These are phyloP conservation scores for Phaseolus lunatus DNA, from an alignment of 306 rosid genomes.

Conservation along the genomic window DNA sequence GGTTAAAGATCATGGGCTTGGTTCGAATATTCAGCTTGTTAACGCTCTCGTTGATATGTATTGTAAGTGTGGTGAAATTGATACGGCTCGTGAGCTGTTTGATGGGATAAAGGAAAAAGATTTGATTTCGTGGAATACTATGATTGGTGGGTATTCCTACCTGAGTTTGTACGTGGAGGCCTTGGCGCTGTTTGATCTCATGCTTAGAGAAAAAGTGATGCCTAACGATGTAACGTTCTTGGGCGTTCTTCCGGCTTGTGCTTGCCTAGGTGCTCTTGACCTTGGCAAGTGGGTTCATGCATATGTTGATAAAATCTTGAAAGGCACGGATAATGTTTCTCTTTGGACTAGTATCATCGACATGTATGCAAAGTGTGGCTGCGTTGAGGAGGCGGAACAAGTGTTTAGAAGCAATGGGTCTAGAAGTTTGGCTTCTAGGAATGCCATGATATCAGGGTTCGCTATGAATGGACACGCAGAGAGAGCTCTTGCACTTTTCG, in stretches of 20 bases:
- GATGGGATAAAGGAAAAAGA: constrained; percentile 66
- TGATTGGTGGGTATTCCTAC: constrained; percentile 77
- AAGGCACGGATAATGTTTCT: constrained; percentile 51
- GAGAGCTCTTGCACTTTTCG: constrained; percentile 63
- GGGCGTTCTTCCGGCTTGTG: constrained; percentile 76
- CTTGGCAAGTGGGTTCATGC: constrained; percentile 93
- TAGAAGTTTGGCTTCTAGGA: constrained; percentile 77
- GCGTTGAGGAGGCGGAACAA: constrained; percentile 68
- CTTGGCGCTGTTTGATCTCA: constrained; percentile 62
- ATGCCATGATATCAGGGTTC: constrained; percentile 83
- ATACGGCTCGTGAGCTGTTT: constrained; percentile 67
- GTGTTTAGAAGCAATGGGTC: constrained; percentile 62
- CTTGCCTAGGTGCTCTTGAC: constrained; percentile 85
- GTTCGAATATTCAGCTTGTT: constrained; percentile 60
- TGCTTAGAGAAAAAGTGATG: constrained; percentile 62
- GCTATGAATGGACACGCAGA: constrained; percentile 76
- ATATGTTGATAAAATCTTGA: constrained; percentile 64
- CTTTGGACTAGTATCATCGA: constrained; percentile 78
- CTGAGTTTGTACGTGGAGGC: constrained; percentile 66
- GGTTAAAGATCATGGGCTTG: constrained; percentile 60
- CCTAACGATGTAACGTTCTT: constrained; percentile 91
- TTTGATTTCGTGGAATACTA: constrained; percentile 86
- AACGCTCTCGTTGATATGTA: constrained; percentile 83
- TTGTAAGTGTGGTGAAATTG: constrained; percentile 72
- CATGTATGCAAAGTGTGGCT: constrained; percentile 89